Evolutionary conservation across 139 green algal species (phyloP).

Genomic region (Chlamydomonas applanata): DNA sequence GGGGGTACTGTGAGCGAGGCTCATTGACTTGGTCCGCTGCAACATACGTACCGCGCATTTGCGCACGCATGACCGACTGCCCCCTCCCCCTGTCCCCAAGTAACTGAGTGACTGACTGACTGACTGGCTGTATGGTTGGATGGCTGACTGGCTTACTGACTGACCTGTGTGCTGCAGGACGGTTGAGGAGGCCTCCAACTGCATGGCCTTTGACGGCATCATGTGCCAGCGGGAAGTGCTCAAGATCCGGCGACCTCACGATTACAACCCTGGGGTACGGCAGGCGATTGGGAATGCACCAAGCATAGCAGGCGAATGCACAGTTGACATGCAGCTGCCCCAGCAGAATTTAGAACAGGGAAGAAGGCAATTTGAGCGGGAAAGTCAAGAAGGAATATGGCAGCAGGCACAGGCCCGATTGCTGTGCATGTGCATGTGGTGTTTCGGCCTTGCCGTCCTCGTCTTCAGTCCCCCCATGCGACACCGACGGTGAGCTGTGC

Average conservation of each 20-base stretch:
- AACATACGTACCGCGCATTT: no score
- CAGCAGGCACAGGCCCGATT: no score
- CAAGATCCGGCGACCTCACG: constrained; percentile 47
- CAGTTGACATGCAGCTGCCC: background rate
- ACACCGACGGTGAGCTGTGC: no score
- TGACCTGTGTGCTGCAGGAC: constrained; percentile 12
- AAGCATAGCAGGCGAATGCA: no score
- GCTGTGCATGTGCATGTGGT: no score
- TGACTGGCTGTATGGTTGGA: background rate
- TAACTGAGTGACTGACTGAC: constrained; percentile 1
- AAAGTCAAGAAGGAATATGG: background rate
- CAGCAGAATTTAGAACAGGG: background rate
- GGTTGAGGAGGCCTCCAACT: constrained; percentile 81
- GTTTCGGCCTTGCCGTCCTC: no score
- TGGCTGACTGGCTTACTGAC: background rate
- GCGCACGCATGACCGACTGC: no score
- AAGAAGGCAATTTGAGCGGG: background rate
- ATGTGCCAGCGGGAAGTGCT: constrained; percentile 55
- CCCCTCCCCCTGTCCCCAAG: no score
- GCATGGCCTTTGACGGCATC: constrained; percentile 85
- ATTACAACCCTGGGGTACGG: constrained; percentile 39
- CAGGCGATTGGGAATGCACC: no score
- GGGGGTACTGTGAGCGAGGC: no score
- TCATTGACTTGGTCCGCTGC: no score
- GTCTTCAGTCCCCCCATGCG: no score